phyloP scores from a whole-genome alignment of 139 green algal genomes.

The Coccomyxa sp. region DNA sequence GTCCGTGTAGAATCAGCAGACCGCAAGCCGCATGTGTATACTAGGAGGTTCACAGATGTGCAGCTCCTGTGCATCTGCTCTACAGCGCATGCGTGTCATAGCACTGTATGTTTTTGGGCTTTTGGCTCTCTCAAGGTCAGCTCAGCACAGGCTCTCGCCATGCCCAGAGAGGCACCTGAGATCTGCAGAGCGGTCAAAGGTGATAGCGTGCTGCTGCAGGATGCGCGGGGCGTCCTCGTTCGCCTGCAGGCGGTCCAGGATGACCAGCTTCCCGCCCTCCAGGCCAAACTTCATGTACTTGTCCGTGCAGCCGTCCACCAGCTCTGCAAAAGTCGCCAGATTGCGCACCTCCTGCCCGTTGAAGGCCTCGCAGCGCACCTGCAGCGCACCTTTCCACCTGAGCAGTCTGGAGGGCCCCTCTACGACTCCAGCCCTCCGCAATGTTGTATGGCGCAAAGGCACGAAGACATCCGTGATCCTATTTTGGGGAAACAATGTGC shows the following conservation, averaged over 20 bases:
- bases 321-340: constrained; percentile 71
- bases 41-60: neutral
- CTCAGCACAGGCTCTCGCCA: neutral
- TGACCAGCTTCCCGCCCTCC: constrained; percentile 55
- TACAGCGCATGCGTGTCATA: neutral
- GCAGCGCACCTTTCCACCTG: neutral
- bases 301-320: constrained; percentile 44
- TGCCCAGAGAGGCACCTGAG: constrained; percentile 9
- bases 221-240: constrained; percentile 42
- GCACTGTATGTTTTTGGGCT: too few species aligned
- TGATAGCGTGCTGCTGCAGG: constrained; percentile 57
- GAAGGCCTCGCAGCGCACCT: constrained; percentile 11
- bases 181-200: constrained; percentile 44
- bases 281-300: constrained; percentile 62
- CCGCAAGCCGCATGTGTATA: neutral
- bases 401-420: neutral
- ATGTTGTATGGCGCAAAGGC: neutral
- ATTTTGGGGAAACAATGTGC: too few species aligned
- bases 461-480: too few species aligned
- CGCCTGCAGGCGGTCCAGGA: constrained; percentile 39
- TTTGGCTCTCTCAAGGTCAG: neutral
- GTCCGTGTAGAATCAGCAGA: neutral
- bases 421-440: neutral
- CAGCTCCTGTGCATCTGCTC: neutral
- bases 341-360: constrained; percentile 74